phyloP scores from a whole-genome alignment of 1,284 basidiomycete genomes.

The Rhodotorula sp. region DNA sequence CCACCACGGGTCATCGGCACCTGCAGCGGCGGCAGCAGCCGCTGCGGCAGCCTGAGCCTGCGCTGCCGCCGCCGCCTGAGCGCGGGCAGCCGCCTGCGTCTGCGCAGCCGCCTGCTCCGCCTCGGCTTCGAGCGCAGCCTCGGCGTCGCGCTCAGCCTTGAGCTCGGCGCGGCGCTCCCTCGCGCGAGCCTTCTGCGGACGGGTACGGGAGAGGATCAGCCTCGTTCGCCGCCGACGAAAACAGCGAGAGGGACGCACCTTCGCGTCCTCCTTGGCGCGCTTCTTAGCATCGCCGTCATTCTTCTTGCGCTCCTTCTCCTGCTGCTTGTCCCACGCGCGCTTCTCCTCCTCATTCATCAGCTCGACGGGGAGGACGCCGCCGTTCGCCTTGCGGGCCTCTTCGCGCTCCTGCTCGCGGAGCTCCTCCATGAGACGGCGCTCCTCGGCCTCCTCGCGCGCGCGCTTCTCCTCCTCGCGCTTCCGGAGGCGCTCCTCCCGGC shows the following conservation, averaged over 20 bases:
- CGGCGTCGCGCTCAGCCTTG: constrained; percentile 61
- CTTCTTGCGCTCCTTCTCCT: constrained; percentile 43
- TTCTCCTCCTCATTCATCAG: constrained; percentile 37
- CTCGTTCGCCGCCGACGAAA: too few relatives aligned
- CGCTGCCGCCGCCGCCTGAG: constrained; percentile 23
- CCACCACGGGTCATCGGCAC: constrained; percentile 64
- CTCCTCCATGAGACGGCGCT: constrained; percentile 45
- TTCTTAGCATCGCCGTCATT: constrained; percentile 32
- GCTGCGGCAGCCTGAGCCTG: constrained; percentile 24
- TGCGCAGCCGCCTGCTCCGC: constrained; percentile 8
- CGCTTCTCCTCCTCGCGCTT: constrained; percentile 52
- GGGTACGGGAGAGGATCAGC: not conserved
- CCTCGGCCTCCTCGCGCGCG: constrained; percentile 50
- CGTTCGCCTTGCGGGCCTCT: constrained; percentile 23
- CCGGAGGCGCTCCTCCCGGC: constrained; percentile 53
- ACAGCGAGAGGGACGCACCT: constrained; percentile 31
- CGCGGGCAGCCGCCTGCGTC: not conserved
- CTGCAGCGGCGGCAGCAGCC: constrained; percentile 1
- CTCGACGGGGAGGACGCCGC: constrained; percentile 27
- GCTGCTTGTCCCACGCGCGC: constrained; percentile 24
- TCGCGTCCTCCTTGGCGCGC: constrained; percentile 61
- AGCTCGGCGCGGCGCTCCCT: constrained; percentile 25
- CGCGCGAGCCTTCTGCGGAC: constrained; percentile 8
- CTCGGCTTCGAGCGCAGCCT: constrained; percentile 12
- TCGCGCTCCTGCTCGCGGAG: constrained; percentile 25